Base-by-base conservation (phyloP, 1,139 yeast species). In the Diutina rugosa region DNA sequence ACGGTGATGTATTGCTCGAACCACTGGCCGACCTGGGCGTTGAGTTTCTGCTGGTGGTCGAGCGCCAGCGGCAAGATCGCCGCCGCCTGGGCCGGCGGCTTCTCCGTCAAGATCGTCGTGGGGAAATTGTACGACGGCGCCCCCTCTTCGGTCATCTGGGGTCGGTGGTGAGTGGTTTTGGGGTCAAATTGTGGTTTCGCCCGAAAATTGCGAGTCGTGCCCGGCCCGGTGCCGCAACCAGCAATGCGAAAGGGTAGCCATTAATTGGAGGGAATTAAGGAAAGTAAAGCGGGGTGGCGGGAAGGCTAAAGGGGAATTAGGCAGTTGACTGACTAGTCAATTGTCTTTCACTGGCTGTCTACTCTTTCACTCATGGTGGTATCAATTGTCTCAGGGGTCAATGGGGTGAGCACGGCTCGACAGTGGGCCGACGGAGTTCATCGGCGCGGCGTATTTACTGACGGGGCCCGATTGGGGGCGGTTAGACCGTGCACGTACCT, bases 41-140 rank as follows among this genome's bases (percentile, higher is more conserved):
- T 49, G 41, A 49, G 35, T 32, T 49, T 49, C 44, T 49, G 53
- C 35, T 49, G 53, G 16, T 26, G 6, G 8, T 49, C 53, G 29
- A 49, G 45, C 12, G 53, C 53, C 29, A 14, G 53, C 8, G 53
- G 53, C n/a, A 49, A 16, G 28, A 49, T 49, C 45, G 44, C 41
- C 8, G 53, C 53, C 10, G 53, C 53, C 41, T 32, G 53, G 5
- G 35, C 18, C 29, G 53, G 53, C 21, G 41, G 53, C 53, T 49
- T 49, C n/a, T 30, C 53, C 29, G 53, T 49, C 14, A 49, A 38
- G 44, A 49, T 49, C 7, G 53, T 49, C 6, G 53, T 49, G 29
- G 53, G 53, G 53, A 18, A 49, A 18, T 49, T 49, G 53, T 49
- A 49, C 53, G 53, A 49, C 53, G 18, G 44, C 29, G 53, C 53